These are phyloP conservation scores for Leccinellum luteum DNA, from an alignment of 768 basidiomycete species.

Conservation along the genomic window DNA sequence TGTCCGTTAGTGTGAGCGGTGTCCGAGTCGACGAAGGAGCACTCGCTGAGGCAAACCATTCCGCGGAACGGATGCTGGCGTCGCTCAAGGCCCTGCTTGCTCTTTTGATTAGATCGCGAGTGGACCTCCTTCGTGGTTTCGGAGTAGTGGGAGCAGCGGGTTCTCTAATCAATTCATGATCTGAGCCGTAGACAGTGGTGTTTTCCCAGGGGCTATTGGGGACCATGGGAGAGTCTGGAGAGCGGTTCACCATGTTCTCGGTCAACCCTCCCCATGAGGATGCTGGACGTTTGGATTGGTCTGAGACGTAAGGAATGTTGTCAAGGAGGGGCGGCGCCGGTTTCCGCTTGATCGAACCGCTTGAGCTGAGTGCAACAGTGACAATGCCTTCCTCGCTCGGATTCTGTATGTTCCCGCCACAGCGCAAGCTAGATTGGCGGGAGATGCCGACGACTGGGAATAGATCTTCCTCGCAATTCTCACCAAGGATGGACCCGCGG, in stretches of 20 bases:
- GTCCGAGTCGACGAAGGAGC: constrained; percentile 9
- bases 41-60: constrained; percentile 28
- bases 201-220: constrained; percentile 9
- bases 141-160: constrained; percentile 8
- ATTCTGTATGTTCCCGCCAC: neutral
- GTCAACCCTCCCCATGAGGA: constrained; percentile 28
- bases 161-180: neutral
- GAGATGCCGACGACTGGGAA: constrained; percentile 25
- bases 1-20: constrained; percentile 18
- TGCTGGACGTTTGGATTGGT: neutral
- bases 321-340: constrained; percentile 29
- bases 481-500: constrained; percentile 25
- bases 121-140: constrained; percentile 12
- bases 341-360: constrained; percentile 29
- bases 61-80: constrained; percentile 30
- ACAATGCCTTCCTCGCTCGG: constrained; percentile 13
- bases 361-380: constrained; percentile 11
- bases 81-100: constrained; percentile 26
- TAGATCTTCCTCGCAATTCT: constrained; percentile 22
- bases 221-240: constrained; percentile 1
- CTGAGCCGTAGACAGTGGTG: constrained; percentile 1
- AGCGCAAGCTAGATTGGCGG: constrained; percentile 21
- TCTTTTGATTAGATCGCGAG: constrained; percentile 17
- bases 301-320: constrained; percentile 8
- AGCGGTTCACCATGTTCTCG: neutral